Evolutionary conservation across 2,329 filamentous ascomycete species (phyloP).

Genomic region (Lecanicillium sp.): DNA sequence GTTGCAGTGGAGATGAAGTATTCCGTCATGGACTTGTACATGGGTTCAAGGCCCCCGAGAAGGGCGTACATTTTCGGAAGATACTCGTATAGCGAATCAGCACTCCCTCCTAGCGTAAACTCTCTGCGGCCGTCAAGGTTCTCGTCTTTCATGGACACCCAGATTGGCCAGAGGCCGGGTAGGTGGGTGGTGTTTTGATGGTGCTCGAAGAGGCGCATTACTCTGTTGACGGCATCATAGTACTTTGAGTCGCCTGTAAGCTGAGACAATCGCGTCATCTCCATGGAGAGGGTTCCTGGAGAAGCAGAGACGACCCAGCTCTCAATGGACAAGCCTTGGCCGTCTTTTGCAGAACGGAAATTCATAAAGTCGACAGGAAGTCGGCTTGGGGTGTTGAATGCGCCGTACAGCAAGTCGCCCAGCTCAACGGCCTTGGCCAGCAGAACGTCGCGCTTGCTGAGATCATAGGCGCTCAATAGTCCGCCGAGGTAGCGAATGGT

Average conservation of each 20-base stretch:
- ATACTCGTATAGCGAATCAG: slow-evolving; percentile 35
- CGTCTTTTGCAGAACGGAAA: slow-evolving; percentile 30
- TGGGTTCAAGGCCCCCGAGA: slow-evolving; percentile 41
- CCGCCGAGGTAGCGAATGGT: slow-evolving; percentile 65
- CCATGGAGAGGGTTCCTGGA: slow-evolving; percentile 59
- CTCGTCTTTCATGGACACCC: slow-evolving; percentile 48
- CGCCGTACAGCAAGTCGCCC: slow-evolving; percentile 54
- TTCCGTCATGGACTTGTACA: slow-evolving; percentile 47
- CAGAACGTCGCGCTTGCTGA: slow-evolving; percentile 48
- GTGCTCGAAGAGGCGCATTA: slow-evolving; percentile 58
- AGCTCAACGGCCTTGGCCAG: slow-evolving; percentile 55
- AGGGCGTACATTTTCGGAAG: slow-evolving; percentile 41
- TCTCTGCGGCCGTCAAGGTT: slow-evolving; percentile 20
- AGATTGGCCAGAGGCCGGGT: slow-evolving; percentile 66
- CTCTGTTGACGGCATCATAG: slow-evolving; percentile 60
- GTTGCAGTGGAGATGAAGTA: slow-evolving; percentile 43
- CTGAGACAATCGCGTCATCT: slow-evolving; percentile 66
- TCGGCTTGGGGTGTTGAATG: slow-evolving; percentile 60
- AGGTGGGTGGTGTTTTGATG: slow-evolving; percentile 58
- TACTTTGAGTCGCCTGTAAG: slow-evolving; percentile 65
- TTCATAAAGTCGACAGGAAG: slow-evolving; percentile 48
- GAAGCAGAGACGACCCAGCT: slow-evolving; percentile 32
- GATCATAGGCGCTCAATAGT: slow-evolving; percentile 60
- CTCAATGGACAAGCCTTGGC: slow-evolving; percentile 25
- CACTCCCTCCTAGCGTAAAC: slow-evolving; percentile 29